phyloP scores from a whole-genome alignment of 441 rosid species.

The Mallotus japonicus region DNA sequence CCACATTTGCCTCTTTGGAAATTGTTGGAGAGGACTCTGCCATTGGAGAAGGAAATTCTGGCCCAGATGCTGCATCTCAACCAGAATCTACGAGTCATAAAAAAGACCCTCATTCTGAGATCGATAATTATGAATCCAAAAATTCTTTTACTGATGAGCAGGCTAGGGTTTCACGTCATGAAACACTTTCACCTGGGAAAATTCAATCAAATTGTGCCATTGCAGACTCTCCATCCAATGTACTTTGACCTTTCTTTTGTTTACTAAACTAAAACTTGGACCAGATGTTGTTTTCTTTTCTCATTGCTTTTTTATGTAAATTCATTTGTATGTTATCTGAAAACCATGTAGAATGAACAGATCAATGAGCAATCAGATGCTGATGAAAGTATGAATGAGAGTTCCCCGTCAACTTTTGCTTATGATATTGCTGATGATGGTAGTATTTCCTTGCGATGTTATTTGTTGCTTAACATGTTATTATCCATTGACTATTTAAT shows the following conservation, averaged over 20 bases:
- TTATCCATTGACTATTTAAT: slow-evolving; percentile 6
- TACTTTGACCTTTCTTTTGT: slow-evolving; percentile 34
- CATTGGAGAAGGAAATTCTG: slow-evolving; percentile 31
- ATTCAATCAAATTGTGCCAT: slow-evolving; percentile 33
- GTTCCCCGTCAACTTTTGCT: slow-evolving; percentile 46
- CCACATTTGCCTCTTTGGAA: slow-evolving; percentile 12
- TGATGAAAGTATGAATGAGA: slow-evolving; percentile 51
- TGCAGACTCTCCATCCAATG: slow-evolving; percentile 52
- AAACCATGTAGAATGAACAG: slow-evolving; percentile 48
- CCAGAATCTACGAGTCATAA: slow-evolving; percentile 32
- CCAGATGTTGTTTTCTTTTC: neutral
- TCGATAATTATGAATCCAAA: slow-evolving; percentile 34
- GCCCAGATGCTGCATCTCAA: slow-evolving; percentile 27
- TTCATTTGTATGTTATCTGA: slow-evolving; percentile 16
- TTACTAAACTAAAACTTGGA: slow-evolving; percentile 20
- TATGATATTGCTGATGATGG: slow-evolving; percentile 49
- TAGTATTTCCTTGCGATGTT: slow-evolving; percentile 36
- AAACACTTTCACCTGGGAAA: slow-evolving; percentile 41
- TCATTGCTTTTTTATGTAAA: neutral
- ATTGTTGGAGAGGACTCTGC: slow-evolving; percentile 24
- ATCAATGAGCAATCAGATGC: slow-evolving; percentile 51
- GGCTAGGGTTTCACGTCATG: slow-evolving; percentile 32
- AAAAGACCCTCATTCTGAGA: slow-evolving; percentile 24
- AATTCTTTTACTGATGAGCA: slow-evolving; percentile 37
- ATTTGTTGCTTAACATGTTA: slow-evolving; percentile 2